Evolutionary conservation across 192 early-diverging fungal species (phyloP).

Genomic region (Ambispora gerdemannii): DNA sequence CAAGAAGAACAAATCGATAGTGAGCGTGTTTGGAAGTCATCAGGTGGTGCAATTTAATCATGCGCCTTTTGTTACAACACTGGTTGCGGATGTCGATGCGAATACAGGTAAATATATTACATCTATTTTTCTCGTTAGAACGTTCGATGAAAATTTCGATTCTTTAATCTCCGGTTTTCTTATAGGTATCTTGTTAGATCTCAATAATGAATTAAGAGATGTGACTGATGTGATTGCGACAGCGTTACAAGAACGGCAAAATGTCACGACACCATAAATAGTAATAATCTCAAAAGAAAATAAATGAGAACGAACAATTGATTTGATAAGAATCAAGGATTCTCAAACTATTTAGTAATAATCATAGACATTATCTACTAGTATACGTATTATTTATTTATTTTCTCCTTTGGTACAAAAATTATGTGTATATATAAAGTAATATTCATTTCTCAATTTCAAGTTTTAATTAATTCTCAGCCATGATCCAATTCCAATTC

Average conservation of each 20-base stretch:
- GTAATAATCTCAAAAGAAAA: no score
- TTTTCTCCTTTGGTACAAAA: no score
- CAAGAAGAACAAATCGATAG: conserved; percentile 56
- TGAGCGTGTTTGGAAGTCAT: conserved; percentile 53
- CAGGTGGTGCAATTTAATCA: conserved; percentile 64
- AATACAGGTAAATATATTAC: conserved; percentile 52
- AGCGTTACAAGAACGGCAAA: conserved; percentile 46
- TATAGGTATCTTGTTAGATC: conserved; percentile 46
- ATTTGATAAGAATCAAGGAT: no score
- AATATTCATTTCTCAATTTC: not conserved
- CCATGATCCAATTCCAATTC: conserved; percentile 65
- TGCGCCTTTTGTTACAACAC: conserved; percentile 55
- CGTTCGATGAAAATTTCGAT: not conserved
- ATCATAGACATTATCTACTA: no score
- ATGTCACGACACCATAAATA: no score
- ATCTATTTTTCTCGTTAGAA: not conserved
- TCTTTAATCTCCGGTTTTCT: not conserved
- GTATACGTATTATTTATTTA: no score
- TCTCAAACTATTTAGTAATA: no score
- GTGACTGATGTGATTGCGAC: conserved; percentile 46
- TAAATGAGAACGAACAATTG: no score
- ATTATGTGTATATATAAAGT: no score
- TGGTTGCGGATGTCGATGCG: conserved; percentile 51
- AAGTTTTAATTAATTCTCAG: conserved; percentile 58
- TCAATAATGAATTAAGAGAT: conserved; percentile 47